Base-by-base conservation (phyloP, 257 asterid species). In the Sherardia arvensis region DNA sequence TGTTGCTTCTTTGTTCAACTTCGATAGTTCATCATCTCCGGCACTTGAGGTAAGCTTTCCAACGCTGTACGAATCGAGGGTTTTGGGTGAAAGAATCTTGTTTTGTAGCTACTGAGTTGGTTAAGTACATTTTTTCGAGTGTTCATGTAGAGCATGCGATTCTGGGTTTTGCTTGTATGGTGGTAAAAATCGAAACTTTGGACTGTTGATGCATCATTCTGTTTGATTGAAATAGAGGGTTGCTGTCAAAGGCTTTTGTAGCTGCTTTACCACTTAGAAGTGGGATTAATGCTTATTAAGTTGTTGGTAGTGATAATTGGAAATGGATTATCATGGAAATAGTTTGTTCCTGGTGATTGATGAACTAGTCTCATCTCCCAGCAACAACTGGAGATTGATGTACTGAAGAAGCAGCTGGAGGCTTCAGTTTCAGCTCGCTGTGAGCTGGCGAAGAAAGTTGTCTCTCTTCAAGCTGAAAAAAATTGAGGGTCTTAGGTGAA, bases 281-380 rank as follows among this genome's bases (percentile, higher is more conserved):
- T 30, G n/a, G 60, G 60, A 2, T 1, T 57, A 18, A 45, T 21
- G 11, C 17, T 58, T 22, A 4, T 53, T 23, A 55, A 25, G 21
- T 40, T 25, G 59, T 1, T 25, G 57, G 2, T 38, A 15, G 30
- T 55, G 22, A 8, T 5, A 26, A 17, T 22, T 66, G 63, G 64
- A 57, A 27, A 83, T 85, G 89, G 93, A 83, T 73, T 79, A 74
- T 62, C 77, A 73, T 40, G 75, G 81, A 33, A 89, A 83, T 12
- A 74, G 45, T 51, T 74, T 73, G 26, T 80, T 62, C 69, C 87
- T 21, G 51, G 76, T 71, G 85, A n/a, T n/a, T n/a, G n/a, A n/a
- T n/a, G n/a, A n/a, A n/a, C n/a, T n/a, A n/a, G n/a, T n/a, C n/a
- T n/a, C n/a, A n/a, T n/a, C n/a, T n/a, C n/a, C n/a, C n/a, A n/a